Evolutionary conservation across 331 rosid species (phyloP).

Genomic region (Acacia concinna): DNA sequence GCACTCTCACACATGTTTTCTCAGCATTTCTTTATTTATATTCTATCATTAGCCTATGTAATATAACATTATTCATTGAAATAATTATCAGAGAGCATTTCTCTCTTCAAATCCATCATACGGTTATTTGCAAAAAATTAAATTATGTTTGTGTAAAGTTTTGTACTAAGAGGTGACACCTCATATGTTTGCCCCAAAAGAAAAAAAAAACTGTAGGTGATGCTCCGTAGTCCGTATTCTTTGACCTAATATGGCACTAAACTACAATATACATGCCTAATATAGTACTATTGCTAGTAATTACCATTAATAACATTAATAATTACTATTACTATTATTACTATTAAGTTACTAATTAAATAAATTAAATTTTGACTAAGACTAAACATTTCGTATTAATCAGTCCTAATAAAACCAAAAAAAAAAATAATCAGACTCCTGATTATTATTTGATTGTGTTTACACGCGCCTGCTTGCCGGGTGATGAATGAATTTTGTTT

Average conservation of each 20-base stretch:
- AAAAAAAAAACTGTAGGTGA: neutral
- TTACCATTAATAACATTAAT: too few relatives aligned
- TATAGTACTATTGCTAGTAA: too few relatives aligned
- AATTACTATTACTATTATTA: too few relatives aligned
- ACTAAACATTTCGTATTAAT: neutral
- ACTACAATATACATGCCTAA: too few relatives aligned
- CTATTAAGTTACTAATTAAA: too few relatives aligned
- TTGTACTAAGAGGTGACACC: neutral
- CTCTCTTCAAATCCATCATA: neutral
- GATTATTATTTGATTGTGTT: neutral
- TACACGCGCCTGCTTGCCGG: constrained; percentile 18
- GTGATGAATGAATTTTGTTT: neutral
- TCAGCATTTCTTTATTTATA: too few relatives aligned
- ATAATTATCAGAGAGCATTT: too few relatives aligned
- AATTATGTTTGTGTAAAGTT: neutral
- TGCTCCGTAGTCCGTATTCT: neutral
- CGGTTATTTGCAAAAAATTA: neutral
- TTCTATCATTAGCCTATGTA: too few relatives aligned
- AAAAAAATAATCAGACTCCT: neutral
- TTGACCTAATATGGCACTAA: neutral
- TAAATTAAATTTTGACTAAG: neutral
- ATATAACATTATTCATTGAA: too few relatives aligned
- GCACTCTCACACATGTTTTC: too few relatives aligned
- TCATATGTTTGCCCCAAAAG: neutral
- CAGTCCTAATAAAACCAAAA: neutral